phyloP scores from a whole-genome alignment of 2,329 filamentous ascomycete species.

The Colletotrichum orbiculare region DNA sequence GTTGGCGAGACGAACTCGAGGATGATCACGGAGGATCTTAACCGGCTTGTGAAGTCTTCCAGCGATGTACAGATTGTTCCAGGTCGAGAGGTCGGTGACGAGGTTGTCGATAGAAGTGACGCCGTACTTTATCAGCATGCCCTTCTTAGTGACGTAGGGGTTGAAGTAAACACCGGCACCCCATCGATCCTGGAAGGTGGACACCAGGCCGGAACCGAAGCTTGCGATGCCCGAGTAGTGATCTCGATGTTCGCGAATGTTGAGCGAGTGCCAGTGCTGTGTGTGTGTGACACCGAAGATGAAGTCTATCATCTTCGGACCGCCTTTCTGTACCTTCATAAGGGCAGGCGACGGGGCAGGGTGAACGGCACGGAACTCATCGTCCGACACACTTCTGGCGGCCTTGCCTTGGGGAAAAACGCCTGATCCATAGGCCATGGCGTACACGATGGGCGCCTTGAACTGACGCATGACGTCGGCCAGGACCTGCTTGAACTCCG shows the following conservation, averaged over 20 bases:
- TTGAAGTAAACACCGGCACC: slow-evolving; percentile 99
- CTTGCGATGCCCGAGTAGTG: slow-evolving; percentile 91
- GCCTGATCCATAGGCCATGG: slow-evolving; percentile 96
- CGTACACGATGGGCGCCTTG: slow-evolving; percentile 91
- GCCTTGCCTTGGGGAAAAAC: slow-evolving; percentile 83
- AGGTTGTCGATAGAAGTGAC: slow-evolving; percentile 95
- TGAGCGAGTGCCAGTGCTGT: slow-evolving; percentile 97
- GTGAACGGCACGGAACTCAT: slow-evolving; percentile 74
- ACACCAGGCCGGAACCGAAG: slow-evolving; percentile 86
- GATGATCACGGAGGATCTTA: slow-evolving; percentile 95
- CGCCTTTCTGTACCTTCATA: slow-evolving; percentile 84
- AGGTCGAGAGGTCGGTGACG: slow-evolving; percentile 85
- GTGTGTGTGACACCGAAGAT: slow-evolving; percentile 95
- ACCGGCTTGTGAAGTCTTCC: slow-evolving; percentile 96
- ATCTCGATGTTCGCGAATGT: slow-evolving; percentile 86
- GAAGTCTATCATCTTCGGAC: slow-evolving; percentile 98
- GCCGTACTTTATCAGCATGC: slow-evolving; percentile 96
- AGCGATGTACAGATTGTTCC: slow-evolving; percentile 96
- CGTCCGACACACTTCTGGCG: slow-evolving; percentile 63
- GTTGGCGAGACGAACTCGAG: slow-evolving; percentile 90
- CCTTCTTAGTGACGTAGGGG: slow-evolving; percentile 93
- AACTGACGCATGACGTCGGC: slow-evolving; percentile 92
- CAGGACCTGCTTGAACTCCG: slow-evolving; percentile 92
- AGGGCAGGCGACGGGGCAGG: slow-evolving; percentile 85
- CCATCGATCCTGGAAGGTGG: slow-evolving; percentile 85